A percentile compares a stretch with the other conserved stretches of the same genome.
Evolutionary conservation across 345 rosid genomes (phyloP).

Genomic region (Syzygium grande): DNA sequence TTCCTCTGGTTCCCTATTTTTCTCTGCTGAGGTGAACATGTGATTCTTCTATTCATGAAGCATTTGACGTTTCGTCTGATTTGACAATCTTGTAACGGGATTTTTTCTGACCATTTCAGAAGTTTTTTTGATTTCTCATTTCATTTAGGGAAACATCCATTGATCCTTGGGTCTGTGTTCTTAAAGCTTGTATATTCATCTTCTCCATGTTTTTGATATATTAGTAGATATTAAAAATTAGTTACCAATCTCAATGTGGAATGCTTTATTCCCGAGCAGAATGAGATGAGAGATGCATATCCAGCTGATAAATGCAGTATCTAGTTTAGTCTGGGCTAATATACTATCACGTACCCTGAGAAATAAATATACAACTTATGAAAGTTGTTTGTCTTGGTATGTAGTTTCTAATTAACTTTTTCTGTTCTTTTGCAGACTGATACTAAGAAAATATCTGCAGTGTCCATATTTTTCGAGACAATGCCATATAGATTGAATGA

Average conservation of each 20-base stretch:
- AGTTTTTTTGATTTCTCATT: not conserved
- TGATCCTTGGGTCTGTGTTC: not conserved
- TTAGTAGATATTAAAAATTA: not conserved
- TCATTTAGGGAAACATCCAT: not conserved
- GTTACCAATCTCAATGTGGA: not conserved
- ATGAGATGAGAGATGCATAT: not conserved
- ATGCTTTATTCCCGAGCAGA: not conserved
- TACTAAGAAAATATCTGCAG: conserved; percentile 97
- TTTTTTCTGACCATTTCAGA: not conserved
- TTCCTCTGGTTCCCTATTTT: not conserved
- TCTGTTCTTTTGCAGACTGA: conserved; percentile 65
- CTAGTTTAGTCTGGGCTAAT: not conserved
- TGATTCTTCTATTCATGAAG: not conserved
- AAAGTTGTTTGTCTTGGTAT: not conserved
- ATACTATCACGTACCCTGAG: not conserved
- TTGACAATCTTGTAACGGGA: not conserved
- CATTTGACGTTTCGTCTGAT: not conserved
- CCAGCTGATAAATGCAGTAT: not conserved
- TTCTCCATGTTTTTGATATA: not conserved
- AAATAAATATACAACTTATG: not conserved
- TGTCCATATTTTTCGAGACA: conserved; percentile 96
- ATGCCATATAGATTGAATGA: conserved; percentile 96
- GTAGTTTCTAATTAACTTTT: conserved; percentile 1
- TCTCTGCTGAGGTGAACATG: not conserved
- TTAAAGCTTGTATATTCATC: not conserved